Evolutionary conservation across 2,329 filamentous ascomycete species (phyloP).

Genomic region (Cercospora beticola): DNA sequence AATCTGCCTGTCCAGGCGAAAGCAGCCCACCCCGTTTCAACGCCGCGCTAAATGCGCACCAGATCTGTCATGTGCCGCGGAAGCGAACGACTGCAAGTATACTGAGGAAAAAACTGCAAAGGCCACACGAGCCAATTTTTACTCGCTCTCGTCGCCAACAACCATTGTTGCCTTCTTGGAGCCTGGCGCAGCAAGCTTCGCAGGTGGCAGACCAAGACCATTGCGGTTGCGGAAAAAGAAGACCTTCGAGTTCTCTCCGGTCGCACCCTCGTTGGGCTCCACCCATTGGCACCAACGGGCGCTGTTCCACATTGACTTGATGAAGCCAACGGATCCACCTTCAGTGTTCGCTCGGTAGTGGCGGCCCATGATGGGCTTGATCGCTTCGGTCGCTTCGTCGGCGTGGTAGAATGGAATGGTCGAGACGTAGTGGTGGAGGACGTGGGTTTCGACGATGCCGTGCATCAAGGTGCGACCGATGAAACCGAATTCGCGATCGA

Average conservation of each 20-base stretch:
- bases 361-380: slow-evolving; percentile 89
- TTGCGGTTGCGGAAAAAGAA: slow-evolving; percentile 96
- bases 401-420: slow-evolving; percentile 96
- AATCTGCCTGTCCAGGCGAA: slow-evolving; percentile 1
- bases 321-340: slow-evolving; percentile 77
- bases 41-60: slow-evolving; percentile 26
- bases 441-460: slow-evolving; percentile 96
- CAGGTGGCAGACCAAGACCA: slow-evolving; percentile 67
- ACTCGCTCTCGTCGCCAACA: slow-evolving; percentile 22
- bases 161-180: slow-evolving; percentile 22
- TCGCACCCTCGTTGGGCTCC: slow-evolving; percentile 79
- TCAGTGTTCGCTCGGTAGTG: slow-evolving; percentile 86
- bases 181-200: slow-evolving; percentile 30
- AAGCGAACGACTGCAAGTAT: slow-evolving; percentile 23
- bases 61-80: slow-evolving; percentile 10
- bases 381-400: slow-evolving; percentile 89
- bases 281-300: slow-evolving; percentile 95
- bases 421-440: slow-evolving; percentile 95
- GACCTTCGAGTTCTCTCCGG: slow-evolving; percentile 78
- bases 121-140: background rate
- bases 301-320: slow-evolving; percentile 76
- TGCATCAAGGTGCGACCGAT: slow-evolving; percentile 87
- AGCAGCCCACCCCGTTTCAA: slow-evolving; percentile 11
- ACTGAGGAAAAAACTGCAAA: slow-evolving; percentile 8
- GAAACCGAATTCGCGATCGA: slow-evolving; percentile 96